Evolutionary conservation across 805 yeast species (phyloP).

Genomic region (Myxozyma monticola): DNA sequence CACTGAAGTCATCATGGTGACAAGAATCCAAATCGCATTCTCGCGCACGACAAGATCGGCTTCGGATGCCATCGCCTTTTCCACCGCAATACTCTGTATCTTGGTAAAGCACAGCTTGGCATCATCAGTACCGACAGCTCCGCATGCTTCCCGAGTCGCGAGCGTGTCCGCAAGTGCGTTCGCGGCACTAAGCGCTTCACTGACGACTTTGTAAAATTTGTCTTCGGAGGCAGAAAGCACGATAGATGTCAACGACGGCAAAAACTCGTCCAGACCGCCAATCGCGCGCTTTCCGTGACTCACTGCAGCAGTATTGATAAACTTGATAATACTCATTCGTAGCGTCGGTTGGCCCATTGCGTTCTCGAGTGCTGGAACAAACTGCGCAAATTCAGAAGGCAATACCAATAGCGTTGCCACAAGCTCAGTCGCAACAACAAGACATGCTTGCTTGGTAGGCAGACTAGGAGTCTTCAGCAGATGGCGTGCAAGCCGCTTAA

Average conservation of each 20-base stretch:
- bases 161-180: conserved; percentile 30
- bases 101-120: conserved; percentile 17
- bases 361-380: conserved; percentile 21
- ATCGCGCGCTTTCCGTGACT: conserved; percentile 8
- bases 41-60: conserved; percentile 44
- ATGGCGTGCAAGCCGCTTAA: conserved; percentile 22
- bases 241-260: conserved; percentile 33
- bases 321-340: conserved; percentile 13
- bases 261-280: conserved; percentile 12
- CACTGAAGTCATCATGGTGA: conserved; percentile 32
- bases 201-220: conserved; percentile 40
- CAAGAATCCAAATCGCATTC: conserved; percentile 40
- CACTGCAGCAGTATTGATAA: conserved; percentile 9
- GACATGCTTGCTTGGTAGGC: conserved; percentile 24
- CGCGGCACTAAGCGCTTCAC: conserved; percentile 41
- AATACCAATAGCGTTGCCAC: conserved; percentile 6
- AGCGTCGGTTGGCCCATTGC: conserved; percentile 13
- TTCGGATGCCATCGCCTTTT: conserved; percentile 40
- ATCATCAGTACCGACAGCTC: neutral
- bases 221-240: conserved; percentile 40
- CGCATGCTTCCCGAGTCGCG: neutral
- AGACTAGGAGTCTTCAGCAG: conserved; percentile 19
- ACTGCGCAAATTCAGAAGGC: conserved; percentile 12
- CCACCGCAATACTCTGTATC: conserved; percentile 38
- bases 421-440: conserved; percentile 24